Conservation (phyloP, 495 filamentous ascomycete genomes). For the Xylaria palmicola region DNA sequence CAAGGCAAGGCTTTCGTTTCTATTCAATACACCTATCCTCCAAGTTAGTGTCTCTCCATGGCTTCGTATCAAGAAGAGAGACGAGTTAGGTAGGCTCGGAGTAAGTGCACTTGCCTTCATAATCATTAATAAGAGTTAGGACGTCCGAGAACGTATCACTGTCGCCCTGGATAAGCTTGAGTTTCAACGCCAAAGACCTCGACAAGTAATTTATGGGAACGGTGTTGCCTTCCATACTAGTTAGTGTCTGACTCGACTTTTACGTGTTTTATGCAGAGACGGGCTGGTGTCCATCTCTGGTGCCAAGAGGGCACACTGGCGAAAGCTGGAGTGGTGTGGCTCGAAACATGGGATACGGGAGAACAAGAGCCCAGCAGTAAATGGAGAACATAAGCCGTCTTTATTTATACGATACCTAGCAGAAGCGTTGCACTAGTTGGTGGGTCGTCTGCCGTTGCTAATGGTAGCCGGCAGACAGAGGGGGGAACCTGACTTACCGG, state of each 20-base stretch:
- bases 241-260: slow-evolving; percentile 17
- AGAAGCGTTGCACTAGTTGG: slow-evolving; percentile 15
- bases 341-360: slow-evolving; percentile 1
- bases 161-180: slow-evolving; percentile 49
- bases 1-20: slow-evolving; percentile 80
- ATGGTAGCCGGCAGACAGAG: background rate
- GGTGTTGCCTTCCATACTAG: slow-evolving; percentile 39
- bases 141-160: slow-evolving; percentile 44
- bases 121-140: slow-evolving; percentile 69
- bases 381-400: slow-evolving; percentile 3
- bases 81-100: background rate
- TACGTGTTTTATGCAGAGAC: background rate
- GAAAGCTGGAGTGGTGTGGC: background rate
- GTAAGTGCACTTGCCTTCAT: slow-evolving; percentile 51
- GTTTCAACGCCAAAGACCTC: slow-evolving; percentile 33
- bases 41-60: slow-evolving; percentile 14
- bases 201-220: slow-evolving; percentile 79
- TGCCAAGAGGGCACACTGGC: background rate
- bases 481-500: slow-evolving; percentile 35
- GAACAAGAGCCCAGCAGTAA: slow-evolving; percentile 16
- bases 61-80: background rate
- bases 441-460: slow-evolving; percentile 11
- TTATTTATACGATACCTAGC: slow-evolving; percentile 1
- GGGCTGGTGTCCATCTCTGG: slow-evolving; percentile 7
- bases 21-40: slow-evolving; percentile 64